Percentiles rank a stretch among this genome's conserved stretches.
These are phyloP conservation scores for Acanthamoeba royreba DNA, from an alignment of 208 protist species.

Conservation along the genomic window DNA sequence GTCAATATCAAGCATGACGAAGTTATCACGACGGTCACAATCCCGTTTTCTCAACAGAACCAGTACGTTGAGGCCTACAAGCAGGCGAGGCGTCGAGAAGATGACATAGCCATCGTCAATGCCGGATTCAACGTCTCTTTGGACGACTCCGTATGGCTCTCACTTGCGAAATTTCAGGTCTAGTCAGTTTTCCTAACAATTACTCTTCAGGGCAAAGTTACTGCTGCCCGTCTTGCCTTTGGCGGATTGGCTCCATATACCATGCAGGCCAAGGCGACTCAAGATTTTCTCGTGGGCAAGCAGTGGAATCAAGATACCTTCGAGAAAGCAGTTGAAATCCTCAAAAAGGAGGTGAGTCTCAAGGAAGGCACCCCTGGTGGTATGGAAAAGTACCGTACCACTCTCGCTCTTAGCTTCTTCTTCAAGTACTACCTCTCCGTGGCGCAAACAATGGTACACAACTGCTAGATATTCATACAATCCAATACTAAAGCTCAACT, in stretches of 20 bases:
- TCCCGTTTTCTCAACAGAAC: slow-evolving; percentile 57
- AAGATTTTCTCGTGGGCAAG: slow-evolving; percentile 62
- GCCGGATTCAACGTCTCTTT: slow-evolving; percentile 35
- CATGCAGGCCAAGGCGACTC: slow-evolving; percentile 55
- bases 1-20: slow-evolving; percentile 73
- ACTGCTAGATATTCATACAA: background rate
- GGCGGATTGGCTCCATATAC: slow-evolving; percentile 74
- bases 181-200: background rate
- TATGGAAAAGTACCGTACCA: slow-evolving; percentile 77
- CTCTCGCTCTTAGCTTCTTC: slow-evolving; percentile 79
- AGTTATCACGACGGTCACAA: slow-evolving; percentile 64
- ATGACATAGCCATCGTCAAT: slow-evolving; percentile 89
- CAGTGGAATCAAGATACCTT: slow-evolving; percentile 35
- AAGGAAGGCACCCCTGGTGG: slow-evolving; percentile 57
- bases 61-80: slow-evolving; percentile 82
- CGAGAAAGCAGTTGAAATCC: background rate
- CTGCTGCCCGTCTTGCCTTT: slow-evolving; percentile 63
- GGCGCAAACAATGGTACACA: background rate
- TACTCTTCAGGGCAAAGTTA: background rate
- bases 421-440: slow-evolving; percentile 86
- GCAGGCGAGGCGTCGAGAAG: slow-evolving; percentile 79
- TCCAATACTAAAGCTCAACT: background rate
- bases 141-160: background rate
- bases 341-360: slow-evolving; percentile 29
- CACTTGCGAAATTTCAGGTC: background rate